Conservation (phyloP, 176 grass and related monocot species). For the Zea mays region Zm-B73-REFERENCE-NAM-5.0 NC_050097.1:202089501-202090000, state of each 20-base stretch:
- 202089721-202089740: neutral
- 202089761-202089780: slow-evolving; percentile 16
- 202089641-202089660: too few relatives aligned
- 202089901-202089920: too few relatives aligned
- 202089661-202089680: slow-evolving; percentile 34
- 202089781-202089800: neutral
- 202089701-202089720: neutral
- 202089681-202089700: slow-evolving; percentile 70
- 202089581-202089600: too few relatives aligned
- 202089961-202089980: neutral
- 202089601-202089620: too few relatives aligned
- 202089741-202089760: slow-evolving; percentile 29
- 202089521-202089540: slow-evolving; percentile 43
- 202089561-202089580: too few relatives aligned
- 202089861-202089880: too few relatives aligned
- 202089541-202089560: too few relatives aligned
- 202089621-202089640: too few relatives aligned
- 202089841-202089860: too few relatives aligned
- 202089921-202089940: neutral
- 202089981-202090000: neutral
- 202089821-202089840: too few relatives aligned
- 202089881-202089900: too few relatives aligned
- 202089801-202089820: too few relatives aligned
- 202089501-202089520: slow-evolving; percentile 57
- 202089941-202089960: neutral